A percentile compares a stretch with the other conserved stretches of the same genome.
These are phyloP conservation scores for Sextonia rubra DNA, from an alignment of 164 flowering plant species.

Conservation along the genomic window DNA sequence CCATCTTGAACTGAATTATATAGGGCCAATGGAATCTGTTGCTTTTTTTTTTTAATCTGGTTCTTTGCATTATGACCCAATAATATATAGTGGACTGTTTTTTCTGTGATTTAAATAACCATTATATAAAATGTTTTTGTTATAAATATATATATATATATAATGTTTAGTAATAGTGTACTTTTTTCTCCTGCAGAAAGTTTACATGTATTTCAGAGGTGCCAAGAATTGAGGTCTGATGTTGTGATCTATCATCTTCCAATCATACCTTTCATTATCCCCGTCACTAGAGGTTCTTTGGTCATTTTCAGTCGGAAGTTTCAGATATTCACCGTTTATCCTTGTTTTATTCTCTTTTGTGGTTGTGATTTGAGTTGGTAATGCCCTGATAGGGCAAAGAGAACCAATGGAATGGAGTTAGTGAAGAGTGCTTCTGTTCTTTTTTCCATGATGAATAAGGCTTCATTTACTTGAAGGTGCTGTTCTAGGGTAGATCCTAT, in stretches of 20 bases:
- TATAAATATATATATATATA: too few species aligned
- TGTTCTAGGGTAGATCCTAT: too few species aligned
- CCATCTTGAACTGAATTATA: too few species aligned
- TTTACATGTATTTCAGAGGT: constrained; percentile 16
- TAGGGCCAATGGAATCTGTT: too few species aligned
- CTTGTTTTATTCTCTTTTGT: neutral
- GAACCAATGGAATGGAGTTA: neutral
- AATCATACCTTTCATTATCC: neutral
- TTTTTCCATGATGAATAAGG: neutral
- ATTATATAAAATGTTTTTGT: too few species aligned
- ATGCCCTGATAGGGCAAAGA: neutral
- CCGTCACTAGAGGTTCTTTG: constrained; percentile 8
- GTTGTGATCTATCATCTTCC: neutral
- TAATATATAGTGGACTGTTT: neutral
- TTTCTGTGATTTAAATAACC: too few species aligned
- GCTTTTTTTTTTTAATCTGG: neutral
- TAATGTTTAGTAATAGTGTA: too few species aligned
- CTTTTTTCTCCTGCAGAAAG: constrained; percentile 9
- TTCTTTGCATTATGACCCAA: neutral
- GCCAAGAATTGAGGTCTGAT: constrained; percentile 34
- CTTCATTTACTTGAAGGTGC: neutral
- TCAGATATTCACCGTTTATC: neutral
- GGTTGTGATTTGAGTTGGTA: neutral
- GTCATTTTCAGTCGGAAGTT: neutral
- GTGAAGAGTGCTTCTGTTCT: neutral